These are phyloP conservation scores for Mitragyna speciosa DNA, from an alignment of 257 asterid genomes.

Conservation along the genomic window DNA sequence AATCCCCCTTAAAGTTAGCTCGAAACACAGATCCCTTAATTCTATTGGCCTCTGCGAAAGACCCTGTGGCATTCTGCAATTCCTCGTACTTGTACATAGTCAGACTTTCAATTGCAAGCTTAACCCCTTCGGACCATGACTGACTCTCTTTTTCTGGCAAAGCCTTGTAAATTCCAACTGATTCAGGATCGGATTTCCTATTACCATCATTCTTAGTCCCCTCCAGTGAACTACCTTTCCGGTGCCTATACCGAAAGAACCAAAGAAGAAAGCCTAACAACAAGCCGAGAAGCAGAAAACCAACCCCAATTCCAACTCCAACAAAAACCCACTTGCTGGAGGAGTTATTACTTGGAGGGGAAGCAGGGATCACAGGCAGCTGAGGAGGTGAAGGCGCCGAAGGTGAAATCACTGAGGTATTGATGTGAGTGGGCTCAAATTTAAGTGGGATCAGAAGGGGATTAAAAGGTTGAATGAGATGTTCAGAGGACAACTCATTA, in stretches of 20 bases:
- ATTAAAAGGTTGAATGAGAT: conserved; percentile 34
- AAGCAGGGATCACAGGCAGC: conserved; percentile 19
- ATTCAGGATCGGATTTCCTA: background rate
- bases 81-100: conserved; percentile 49
- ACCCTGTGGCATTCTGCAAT: conserved; percentile 45
- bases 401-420: conserved; percentile 9
- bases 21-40: conserved; percentile 47
- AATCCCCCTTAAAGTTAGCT: conserved; percentile 54
- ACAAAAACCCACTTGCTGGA: conserved; percentile 44
- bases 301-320: conserved; percentile 53
- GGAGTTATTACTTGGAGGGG: conserved; percentile 21
- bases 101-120: conserved; percentile 40
- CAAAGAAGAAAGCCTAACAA: conserved; percentile 17
- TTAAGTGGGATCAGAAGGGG: conserved; percentile 54
- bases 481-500: conserved; percentile 23
- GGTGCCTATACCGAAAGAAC: conserved; percentile 24
- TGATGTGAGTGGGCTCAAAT: conserved; percentile 28
- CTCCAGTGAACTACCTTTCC: background rate
- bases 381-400: background rate
- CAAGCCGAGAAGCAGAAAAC: conserved; percentile 21
- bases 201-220: background rate
- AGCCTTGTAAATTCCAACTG: background rate
- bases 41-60: conserved; percentile 41
- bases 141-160: conserved; percentile 8
- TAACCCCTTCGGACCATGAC: conserved; percentile 37